Conservation (phyloP, 768 basidiomycete species). For the Lentinula guzmanii region DNA sequence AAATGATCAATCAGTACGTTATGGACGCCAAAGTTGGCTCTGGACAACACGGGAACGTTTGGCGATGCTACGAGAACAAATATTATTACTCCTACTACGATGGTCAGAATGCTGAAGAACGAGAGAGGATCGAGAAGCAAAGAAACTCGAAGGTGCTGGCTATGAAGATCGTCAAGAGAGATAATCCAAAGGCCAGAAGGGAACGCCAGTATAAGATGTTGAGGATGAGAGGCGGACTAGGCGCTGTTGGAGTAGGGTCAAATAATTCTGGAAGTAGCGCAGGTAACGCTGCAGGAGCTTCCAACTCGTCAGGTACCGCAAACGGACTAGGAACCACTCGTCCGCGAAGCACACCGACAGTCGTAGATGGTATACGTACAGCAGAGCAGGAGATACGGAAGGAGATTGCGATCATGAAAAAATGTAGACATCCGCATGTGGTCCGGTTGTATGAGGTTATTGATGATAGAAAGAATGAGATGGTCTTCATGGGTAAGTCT, state of each 20-base stretch:
- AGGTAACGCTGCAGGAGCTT: slow-evolving; percentile 14
- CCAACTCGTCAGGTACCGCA: slow-evolving; percentile 34
- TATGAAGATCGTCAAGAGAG: slow-evolving; percentile 72
- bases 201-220: slow-evolving; percentile 19
- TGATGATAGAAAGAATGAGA: slow-evolving; percentile 81
- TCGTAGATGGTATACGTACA: slow-evolving; percentile 64
- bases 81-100: neutral
- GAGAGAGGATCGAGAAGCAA: neutral
- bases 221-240: neutral
- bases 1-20: slow-evolving; percentile 82
- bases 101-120: neutral
- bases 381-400: slow-evolving; percentile 81
- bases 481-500: slow-evolving; percentile 88
- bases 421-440: slow-evolving; percentile 84
- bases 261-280: slow-evolving; percentile 32
- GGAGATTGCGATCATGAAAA: slow-evolving; percentile 99
- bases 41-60: slow-evolving; percentile 90
- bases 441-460: slow-evolving; percentile 91
- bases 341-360: slow-evolving; percentile 24
- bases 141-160: slow-evolving; percentile 38
- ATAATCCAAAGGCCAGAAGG: slow-evolving; percentile 60
- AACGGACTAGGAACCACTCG: slow-evolving; percentile 17
- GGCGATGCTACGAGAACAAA: slow-evolving; percentile 40
- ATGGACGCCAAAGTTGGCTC: slow-evolving; percentile 72
- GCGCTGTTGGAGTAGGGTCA: slow-evolving; percentile 5